A percentile compares a stretch with the other conserved stretches of the same genome.
Evolutionary conservation across 2,329 filamentous ascomycete species (phyloP).

Genomic region (Torrubiella hemipterigena): DNA sequence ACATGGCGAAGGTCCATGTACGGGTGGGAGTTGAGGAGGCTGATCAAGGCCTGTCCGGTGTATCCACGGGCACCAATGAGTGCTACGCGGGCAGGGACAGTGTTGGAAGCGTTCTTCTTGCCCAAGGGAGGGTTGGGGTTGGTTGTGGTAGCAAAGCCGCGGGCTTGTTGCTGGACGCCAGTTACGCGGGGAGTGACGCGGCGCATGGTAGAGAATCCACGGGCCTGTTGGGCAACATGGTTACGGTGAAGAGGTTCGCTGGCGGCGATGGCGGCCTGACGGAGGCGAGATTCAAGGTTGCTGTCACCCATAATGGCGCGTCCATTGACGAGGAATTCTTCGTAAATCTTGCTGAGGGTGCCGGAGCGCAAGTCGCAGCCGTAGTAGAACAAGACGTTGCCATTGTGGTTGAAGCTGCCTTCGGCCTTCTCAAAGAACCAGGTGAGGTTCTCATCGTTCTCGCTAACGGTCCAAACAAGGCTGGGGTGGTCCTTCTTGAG

Average conservation of each 20-base stretch:
- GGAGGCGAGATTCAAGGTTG: slow-evolving; percentile 77
- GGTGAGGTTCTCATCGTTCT: slow-evolving; percentile 89
- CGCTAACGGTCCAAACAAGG: slow-evolving; percentile 92
- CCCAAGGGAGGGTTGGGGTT: slow-evolving; percentile 78
- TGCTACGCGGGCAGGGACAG: slow-evolving; percentile 65
- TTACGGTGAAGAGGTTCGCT: slow-evolving; percentile 29
- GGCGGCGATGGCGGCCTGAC: slow-evolving; percentile 62
- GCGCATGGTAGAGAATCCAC: neutral
- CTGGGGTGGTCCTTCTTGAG: slow-evolving; percentile 90
- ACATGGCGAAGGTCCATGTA: slow-evolving; percentile 85
- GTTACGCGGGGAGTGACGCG: neutral
- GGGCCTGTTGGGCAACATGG: slow-evolving; percentile 8
- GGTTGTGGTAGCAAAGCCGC: slow-evolving; percentile 11
- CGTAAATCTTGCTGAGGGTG: slow-evolving; percentile 63
- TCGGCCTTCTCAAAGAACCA: slow-evolving; percentile 99
- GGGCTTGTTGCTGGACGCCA: slow-evolving; percentile 10
- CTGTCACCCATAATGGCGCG: slow-evolving; percentile 80
- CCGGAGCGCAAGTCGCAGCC: slow-evolving; percentile 73
- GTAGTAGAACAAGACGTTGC: slow-evolving; percentile 94
- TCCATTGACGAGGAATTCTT: slow-evolving; percentile 73
- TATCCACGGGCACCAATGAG: slow-evolving; percentile 89
- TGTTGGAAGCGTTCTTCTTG: slow-evolving; percentile 77
- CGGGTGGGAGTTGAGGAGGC: slow-evolving; percentile 76
- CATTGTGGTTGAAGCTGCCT: slow-evolving; percentile 74
- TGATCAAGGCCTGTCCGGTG: slow-evolving; percentile 83